phyloP scores from a whole-genome alignment of 352 stramenopile species.

The Globisporangium sylvaticum region DNA sequence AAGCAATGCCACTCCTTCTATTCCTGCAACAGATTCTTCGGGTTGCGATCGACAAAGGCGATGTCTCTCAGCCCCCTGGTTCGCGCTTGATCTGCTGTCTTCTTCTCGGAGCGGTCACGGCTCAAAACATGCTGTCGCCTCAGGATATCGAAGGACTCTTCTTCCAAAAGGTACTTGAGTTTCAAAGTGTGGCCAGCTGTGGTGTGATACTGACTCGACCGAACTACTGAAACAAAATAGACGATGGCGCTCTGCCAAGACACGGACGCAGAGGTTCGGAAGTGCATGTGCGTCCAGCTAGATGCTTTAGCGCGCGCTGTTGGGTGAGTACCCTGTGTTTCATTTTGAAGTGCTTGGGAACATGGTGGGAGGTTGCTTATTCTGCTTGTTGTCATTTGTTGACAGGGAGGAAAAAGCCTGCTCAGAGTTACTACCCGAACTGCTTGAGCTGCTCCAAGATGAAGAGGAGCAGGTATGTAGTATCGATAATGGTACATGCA shows the following conservation, averaged over 20 bases:
- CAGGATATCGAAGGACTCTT: conserved; percentile 80
- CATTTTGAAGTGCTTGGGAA: neutral
- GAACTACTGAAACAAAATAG: conserved; percentile 20
- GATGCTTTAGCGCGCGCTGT: conserved; percentile 67
- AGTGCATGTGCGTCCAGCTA: conserved; percentile 82
- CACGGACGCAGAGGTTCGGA: conserved; percentile 77
- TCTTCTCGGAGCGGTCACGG: conserved; percentile 65
- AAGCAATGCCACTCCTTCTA: neutral
- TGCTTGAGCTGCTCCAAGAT: conserved; percentile 76
- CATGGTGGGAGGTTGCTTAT: neutral
- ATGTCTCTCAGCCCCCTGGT: conserved; percentile 72
- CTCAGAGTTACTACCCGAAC: conserved; percentile 59
- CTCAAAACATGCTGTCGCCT: conserved; percentile 55
- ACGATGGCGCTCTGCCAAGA: conserved; percentile 86
- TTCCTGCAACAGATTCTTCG: conserved; percentile 52
- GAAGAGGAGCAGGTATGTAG: conserved; percentile 67
- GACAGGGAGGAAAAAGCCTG: conserved; percentile 60
- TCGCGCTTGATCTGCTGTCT: conserved; percentile 79
- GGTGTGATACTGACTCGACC: neutral
- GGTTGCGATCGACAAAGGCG: conserved; percentile 79
- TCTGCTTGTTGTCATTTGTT: neutral
- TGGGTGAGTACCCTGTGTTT: conserved; percentile 28
- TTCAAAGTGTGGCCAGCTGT: neutral
- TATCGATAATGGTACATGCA: neutral
- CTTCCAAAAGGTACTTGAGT: conserved; percentile 62